These are phyloP conservation scores for Ceriops tagal DNA, from an alignment of 345 rosid species.

Conservation along the genomic window DNA sequence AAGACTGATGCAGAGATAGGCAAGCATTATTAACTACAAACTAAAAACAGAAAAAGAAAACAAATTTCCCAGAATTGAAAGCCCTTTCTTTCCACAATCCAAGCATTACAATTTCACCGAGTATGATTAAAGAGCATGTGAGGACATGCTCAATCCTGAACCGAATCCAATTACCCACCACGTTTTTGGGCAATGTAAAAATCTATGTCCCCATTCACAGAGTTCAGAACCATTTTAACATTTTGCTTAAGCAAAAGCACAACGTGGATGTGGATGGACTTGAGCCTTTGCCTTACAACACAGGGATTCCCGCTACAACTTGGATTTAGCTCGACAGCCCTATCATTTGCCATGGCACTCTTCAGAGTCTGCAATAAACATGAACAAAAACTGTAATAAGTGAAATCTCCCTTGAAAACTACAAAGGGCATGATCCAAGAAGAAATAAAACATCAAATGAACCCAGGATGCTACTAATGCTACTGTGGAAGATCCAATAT, in stretches of 20 bases:
- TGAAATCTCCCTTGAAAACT: background rate
- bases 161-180: conserved; percentile 6
- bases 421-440: background rate
- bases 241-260: conserved; percentile 24
- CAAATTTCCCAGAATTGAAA: conserved; percentile 6
- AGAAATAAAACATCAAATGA: background rate
- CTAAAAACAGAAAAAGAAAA: background rate
- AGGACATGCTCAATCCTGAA: conserved; percentile 23
- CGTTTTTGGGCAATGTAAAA: conserved; percentile 10
- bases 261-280: conserved; percentile 11
- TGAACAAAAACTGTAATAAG: background rate
- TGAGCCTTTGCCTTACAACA: conserved; percentile 15
- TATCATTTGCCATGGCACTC: conserved; percentile 13
- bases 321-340: background rate
- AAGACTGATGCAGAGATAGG: background rate
- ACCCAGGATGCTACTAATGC: background rate
- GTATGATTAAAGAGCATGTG: conserved; percentile 9
- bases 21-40: background rate
- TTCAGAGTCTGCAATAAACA: conserved; percentile 23
- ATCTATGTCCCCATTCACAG: conserved; percentile 17
- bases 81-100: conserved; percentile 2
- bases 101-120: conserved; percentile 12
- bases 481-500: too few relatives aligned
- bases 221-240: conserved; percentile 19
- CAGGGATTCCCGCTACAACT: conserved; percentile 7